These are phyloP conservation scores for Podosphaera fusca DNA, from an alignment of 2,329 filamentous ascomycete genomes.

Conservation along the genomic window DNA sequence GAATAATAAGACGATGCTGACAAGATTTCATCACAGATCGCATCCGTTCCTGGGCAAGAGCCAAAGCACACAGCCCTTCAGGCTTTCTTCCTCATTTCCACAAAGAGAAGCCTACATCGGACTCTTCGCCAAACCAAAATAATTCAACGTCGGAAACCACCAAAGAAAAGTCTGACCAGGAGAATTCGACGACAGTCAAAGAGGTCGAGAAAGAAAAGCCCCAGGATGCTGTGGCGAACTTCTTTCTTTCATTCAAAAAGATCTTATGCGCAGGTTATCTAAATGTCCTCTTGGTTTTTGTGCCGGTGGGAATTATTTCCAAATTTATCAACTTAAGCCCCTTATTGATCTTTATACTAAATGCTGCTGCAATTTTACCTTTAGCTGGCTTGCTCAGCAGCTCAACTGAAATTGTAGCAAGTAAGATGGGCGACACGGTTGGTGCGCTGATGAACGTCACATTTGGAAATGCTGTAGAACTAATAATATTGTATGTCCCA, in stretches of 20 bases:
- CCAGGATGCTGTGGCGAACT: slow-evolving; percentile 12
- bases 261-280: slow-evolving; percentile 53
- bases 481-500: slow-evolving; percentile 45
- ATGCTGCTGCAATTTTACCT: slow-evolving; percentile 53
- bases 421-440: slow-evolving; percentile 47
- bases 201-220: slow-evolving; percentile 8
- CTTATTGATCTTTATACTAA: slow-evolving; percentile 47
- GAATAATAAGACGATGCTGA: neutral
- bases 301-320: slow-evolving; percentile 51
- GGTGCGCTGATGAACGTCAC: slow-evolving; percentile 55
- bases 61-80: slow-evolving; percentile 29
- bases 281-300: slow-evolving; percentile 55
- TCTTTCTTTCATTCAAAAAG: slow-evolving; percentile 23
- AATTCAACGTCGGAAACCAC: slow-evolving; percentile 1
- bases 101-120: slow-evolving; percentile 14
- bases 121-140: slow-evolving; percentile 17
- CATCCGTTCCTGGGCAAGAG: slow-evolving; percentile 30
- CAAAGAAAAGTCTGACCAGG: slow-evolving; percentile 11
- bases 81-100: slow-evolving; percentile 15
- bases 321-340: slow-evolving; percentile 30
- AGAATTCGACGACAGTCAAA: slow-evolving; percentile 26
- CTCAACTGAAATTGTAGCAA: slow-evolving; percentile 54
- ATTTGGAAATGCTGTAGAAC: slow-evolving; percentile 57
- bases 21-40: slow-evolving; percentile 20
- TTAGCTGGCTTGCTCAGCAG: slow-evolving; percentile 48